Base-by-base conservation (phyloP, 768 basidiomycete species). In the Naganishia randhawae region DNA sequence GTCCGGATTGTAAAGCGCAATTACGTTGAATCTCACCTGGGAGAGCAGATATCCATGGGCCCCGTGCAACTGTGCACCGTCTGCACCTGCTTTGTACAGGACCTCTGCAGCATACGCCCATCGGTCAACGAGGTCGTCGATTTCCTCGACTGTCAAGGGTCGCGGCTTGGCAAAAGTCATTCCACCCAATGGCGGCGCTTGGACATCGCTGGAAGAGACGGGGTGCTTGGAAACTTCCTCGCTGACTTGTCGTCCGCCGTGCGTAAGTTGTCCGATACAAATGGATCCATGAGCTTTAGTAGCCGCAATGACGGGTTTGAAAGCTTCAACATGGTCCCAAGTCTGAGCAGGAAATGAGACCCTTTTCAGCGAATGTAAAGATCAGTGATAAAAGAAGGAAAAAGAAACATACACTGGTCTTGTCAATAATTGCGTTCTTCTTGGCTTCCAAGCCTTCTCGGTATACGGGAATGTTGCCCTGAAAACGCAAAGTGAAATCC, bases 381-480 rank as follows among this genome's bases (percentile, higher is more conserved):
- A 17, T 53, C 41, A 33, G 37, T 4, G n/a, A 35, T 4, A 16
- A 41, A 42, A 13, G 51, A 8, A 22, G 25, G 8, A 53, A 11
- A n/a, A 25, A 10, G 9, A 19, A 1, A 42, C 65, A 22, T 27
- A 69, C 68, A 39, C 37, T 52, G 41, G 66, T 48, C 67, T 66
- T 67, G 64, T 74, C 77, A 55, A 78, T 74, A 69, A 76, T 72
- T 3, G 71, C 68, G 69, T 80, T 80, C 32, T 70, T 67, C 65
- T 71, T 72, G 1, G 77, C 77, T 67, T 80, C 78, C 31, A 75
- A 71, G 16, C 62, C 61, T 32, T 71, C 71, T 39, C 69, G 52
- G 35, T 74, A 61, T 48, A 75, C 67, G n/a, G 76, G 74, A n/a
- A 78, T 63, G 73, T 79, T 79, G 19, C 78, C 76, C 17, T 35